Evolutionary conservation across 2,329 filamentous ascomycete genomes (phyloP).

Genomic region (Diaporthe sp.): DNA sequence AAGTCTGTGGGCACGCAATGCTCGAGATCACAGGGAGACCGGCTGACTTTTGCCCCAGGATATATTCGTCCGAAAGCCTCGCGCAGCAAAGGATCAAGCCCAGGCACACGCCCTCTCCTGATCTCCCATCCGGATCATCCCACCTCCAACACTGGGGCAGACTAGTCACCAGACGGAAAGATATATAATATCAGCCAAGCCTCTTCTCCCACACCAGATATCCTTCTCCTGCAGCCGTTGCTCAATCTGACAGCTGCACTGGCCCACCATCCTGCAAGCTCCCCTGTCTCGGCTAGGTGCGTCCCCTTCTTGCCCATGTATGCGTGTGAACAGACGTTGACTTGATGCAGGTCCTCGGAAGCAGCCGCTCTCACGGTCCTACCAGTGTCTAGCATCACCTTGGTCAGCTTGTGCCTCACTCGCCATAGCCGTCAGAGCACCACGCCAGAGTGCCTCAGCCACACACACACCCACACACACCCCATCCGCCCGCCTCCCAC

Average conservation of each 20-base stretch:
- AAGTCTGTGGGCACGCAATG: not conserved
- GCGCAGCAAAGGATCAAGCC: constrained; percentile 10
- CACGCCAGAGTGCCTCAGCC: constrained; percentile 8
- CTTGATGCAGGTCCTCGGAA: constrained; percentile 12
- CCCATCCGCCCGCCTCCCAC: not conserved
- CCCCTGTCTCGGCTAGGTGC: constrained; percentile 31
- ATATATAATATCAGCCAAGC: constrained; percentile 40
- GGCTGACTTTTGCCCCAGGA: constrained; percentile 24
- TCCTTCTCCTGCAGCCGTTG: constrained; percentile 14
- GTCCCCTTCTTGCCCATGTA: not conserved
- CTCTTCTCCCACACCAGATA: constrained; percentile 19
- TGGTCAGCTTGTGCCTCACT: not conserved
- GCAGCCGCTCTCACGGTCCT: not conserved
- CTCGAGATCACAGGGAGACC: not conserved
- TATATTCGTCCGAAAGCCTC: constrained; percentile 17
- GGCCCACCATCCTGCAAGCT: constrained; percentile 28
- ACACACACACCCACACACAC: not conserved
- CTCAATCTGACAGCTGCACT: constrained; percentile 30
- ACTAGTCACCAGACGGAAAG: constrained; percentile 34
- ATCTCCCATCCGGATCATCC: constrained; percentile 34
- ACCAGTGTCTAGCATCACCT: not conserved
- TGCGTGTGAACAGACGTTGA: not conserved
- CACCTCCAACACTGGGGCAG: constrained; percentile 15
- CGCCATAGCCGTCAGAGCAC: not conserved
- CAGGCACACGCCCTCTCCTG: constrained; percentile 30